Evolutionary conservation across 352 stramenopile species (phyloP).

Genomic region (Pythium phragmitis): DNA sequence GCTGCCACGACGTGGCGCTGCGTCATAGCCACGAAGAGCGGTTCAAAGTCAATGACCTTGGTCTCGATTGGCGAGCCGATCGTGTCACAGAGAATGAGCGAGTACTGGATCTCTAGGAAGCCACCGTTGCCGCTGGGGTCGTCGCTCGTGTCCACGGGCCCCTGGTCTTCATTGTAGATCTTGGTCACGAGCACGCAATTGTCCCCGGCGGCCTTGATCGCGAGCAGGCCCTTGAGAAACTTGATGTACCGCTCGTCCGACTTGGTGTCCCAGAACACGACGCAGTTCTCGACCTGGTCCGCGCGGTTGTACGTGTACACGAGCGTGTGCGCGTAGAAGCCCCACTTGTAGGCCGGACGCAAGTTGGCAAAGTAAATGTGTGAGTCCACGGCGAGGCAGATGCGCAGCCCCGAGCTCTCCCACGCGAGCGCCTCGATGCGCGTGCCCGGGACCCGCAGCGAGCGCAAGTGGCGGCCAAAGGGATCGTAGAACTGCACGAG

Average conservation of each 20-base stretch:
- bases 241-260: slow-evolving; percentile 86
- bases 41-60: slow-evolving; percentile 85
- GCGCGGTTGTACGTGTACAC: slow-evolving; percentile 90
- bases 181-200: slow-evolving; percentile 87
- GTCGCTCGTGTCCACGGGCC: slow-evolving; percentile 19
- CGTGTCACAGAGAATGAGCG: slow-evolving; percentile 85
- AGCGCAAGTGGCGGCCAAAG: slow-evolving; percentile 83
- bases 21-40: slow-evolving; percentile 88
- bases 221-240: slow-evolving; percentile 76
- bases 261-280: slow-evolving; percentile 92
- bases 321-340: slow-evolving; percentile 87
- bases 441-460: slow-evolving; percentile 86
- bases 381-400: slow-evolving; percentile 92
- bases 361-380: slow-evolving; percentile 97
- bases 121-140: slow-evolving; percentile 6
- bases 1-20: slow-evolving; percentile 77
- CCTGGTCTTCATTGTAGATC: slow-evolving; percentile 74
- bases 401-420: slow-evolving; percentile 89
- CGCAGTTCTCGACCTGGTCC: slow-evolving; percentile 85
- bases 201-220: slow-evolving; percentile 81
- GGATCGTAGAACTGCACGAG: slow-evolving; percentile 93
- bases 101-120: slow-evolving; percentile 77
- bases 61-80: slow-evolving; percentile 83
- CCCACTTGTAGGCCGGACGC: slow-evolving; percentile 91
- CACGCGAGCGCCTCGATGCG: slow-evolving; percentile 88